phyloP scores from a whole-genome alignment of 192 early-diverging fungal genomes.

The Backusella circina region DNA sequence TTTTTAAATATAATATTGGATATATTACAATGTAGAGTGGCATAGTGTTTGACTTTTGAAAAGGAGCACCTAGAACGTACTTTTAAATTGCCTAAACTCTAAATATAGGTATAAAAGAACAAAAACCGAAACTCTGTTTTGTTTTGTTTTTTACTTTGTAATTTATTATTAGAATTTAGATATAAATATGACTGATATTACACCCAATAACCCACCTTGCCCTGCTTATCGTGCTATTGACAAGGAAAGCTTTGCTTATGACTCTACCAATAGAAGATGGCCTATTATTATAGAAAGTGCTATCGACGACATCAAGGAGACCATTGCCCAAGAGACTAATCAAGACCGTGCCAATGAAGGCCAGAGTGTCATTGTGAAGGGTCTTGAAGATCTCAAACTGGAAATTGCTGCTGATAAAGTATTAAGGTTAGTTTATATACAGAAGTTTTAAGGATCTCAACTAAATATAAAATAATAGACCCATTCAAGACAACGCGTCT shows the following conservation, averaged over 20 bases:
- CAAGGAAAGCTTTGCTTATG: constrained; percentile 71
- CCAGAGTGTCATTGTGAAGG: constrained; percentile 55
- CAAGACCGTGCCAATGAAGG: constrained; percentile 53
- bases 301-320: constrained; percentile 66
- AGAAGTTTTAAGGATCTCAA: not conserved
- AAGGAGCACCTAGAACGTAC: not conserved
- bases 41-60: too few relatives aligned
- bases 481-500: constrained; percentile 46
- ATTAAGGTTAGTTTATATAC: constrained; percentile 33
- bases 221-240: constrained; percentile 61
- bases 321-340: constrained; percentile 31
- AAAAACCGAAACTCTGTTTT: not conserved
- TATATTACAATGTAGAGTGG: too few relatives aligned
- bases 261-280: constrained; percentile 69
- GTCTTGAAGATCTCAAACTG: constrained; percentile 65
- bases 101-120: not conserved
- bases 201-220: constrained; percentile 50
- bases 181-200: not conserved
- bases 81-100: not conserved
- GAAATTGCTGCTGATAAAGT: constrained; percentile 66
- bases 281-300: constrained; percentile 82
- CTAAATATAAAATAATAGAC: constrained; percentile 25
- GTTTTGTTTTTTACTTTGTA: not conserved
- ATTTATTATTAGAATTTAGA: not conserved
- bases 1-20: too few relatives aligned